Percentiles rank a stretch among this genome's conserved stretches.
These are phyloP conservation scores for Wickerhamiella spandovensis DNA, from an alignment of 805 yeast species.

Conservation along the genomic window DNA sequence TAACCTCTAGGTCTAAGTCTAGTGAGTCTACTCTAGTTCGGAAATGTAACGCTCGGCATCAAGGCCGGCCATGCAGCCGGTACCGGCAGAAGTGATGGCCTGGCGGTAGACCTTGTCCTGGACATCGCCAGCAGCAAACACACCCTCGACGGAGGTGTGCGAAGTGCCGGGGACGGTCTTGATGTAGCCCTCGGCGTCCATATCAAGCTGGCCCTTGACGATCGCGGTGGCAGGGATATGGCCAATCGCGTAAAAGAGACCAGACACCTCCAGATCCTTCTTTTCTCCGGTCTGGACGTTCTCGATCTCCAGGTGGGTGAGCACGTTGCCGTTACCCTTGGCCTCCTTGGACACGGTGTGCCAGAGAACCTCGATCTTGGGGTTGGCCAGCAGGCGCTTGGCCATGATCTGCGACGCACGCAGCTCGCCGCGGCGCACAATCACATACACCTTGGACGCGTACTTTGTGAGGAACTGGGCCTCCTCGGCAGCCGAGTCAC, in stretches of 20 bases:
- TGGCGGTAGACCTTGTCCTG: slow-evolving; percentile 96
- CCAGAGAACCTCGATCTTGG: slow-evolving; percentile 82
- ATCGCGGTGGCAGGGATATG: slow-evolving; percentile 89
- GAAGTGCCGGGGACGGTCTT: slow-evolving; percentile 84
- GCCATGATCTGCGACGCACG: slow-evolving; percentile 97
- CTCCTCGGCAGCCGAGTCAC: slow-evolving; percentile 99
- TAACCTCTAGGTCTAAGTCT: no score
- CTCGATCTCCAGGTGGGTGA: slow-evolving; percentile 49
- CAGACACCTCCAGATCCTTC: slow-evolving; percentile 63
- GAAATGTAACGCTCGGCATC: slow-evolving; percentile 80
- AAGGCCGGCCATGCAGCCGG: slow-evolving; percentile 98
- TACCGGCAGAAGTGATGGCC: slow-evolving; percentile 98
- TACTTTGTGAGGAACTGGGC: slow-evolving; percentile 93
- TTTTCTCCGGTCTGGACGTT: slow-evolving; percentile 60
- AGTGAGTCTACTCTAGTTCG: slow-evolving; percentile 30
- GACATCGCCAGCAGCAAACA: slow-evolving; percentile 98
- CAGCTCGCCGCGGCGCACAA: slow-evolving; percentile 87
- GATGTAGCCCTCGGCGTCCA: slow-evolving; percentile 82
- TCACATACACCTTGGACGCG: slow-evolving; percentile 86
- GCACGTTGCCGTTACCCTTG: slow-evolving; percentile 82
- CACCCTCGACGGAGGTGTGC: slow-evolving; percentile 73
- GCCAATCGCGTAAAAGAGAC: slow-evolving; percentile 95
- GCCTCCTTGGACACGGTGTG: slow-evolving; percentile 79
- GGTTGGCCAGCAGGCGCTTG: slow-evolving; percentile 72
- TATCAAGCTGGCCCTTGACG: slow-evolving; percentile 62